Evolutionary conservation across 768 basidiomycete species (phyloP).

Genomic region (Panaeolus cyanescens): DNA sequence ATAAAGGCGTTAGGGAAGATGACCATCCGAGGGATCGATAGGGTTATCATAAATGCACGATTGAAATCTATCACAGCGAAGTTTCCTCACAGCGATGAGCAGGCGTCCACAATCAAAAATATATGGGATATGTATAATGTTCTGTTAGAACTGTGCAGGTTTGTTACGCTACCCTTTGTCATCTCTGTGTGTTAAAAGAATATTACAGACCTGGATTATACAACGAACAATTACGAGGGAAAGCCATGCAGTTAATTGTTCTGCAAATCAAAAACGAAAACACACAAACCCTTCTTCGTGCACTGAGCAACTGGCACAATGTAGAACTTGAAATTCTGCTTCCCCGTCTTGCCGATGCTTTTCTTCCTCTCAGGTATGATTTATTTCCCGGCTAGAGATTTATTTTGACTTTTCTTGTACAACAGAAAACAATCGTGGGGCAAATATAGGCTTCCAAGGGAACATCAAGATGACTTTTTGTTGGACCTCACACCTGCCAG

Average conservation of each 20-base stretch:
- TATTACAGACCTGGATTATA: conserved; percentile 17
- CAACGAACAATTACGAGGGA: conserved; percentile 12
- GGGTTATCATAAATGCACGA: conserved; percentile 20
- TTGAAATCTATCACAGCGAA: conserved; percentile 17
- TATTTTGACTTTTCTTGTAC: neutral
- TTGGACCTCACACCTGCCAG: conserved; percentile 6
- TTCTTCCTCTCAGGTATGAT: conserved; percentile 5
- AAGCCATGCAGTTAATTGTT: conserved; percentile 19
- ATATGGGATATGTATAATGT: conserved; percentile 25
- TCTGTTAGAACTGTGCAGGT: conserved; percentile 28
- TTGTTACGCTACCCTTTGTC: neutral
- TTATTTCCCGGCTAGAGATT: neutral
- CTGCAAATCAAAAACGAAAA: conserved; percentile 16
- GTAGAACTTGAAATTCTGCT: conserved; percentile 10
- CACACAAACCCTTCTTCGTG: conserved; percentile 10
- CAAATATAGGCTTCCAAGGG: conserved; percentile 5
- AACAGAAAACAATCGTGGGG: conserved; percentile 7
- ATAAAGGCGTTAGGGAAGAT: conserved; percentile 27
- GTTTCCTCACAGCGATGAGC: conserved; percentile 16
- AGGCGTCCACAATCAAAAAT: conserved; percentile 10
- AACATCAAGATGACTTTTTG: conserved; percentile 4
- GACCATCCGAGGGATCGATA: conserved; percentile 25
- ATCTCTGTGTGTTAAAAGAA: neutral
- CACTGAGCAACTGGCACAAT: conserved; percentile 7
- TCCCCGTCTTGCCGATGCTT: conserved; percentile 5